A percentile compares a stretch with the other conserved stretches of the same genome.
Conservation (phyloP, 129 eudicot genomes). For the Solidago caesia region DNA sequence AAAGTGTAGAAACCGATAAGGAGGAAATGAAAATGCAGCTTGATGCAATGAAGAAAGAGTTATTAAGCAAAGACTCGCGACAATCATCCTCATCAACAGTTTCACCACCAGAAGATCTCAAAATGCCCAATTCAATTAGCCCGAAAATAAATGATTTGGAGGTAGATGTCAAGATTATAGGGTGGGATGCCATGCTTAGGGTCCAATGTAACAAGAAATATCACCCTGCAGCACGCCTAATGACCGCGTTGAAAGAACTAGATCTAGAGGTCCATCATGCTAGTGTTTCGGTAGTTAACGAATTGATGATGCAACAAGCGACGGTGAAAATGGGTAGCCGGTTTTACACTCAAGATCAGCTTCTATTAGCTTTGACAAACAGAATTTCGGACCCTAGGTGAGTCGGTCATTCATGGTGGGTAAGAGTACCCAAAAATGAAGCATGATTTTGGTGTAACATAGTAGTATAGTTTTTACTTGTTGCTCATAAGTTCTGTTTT, state of each 20-base stretch:
- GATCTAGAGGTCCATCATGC: conserved; percentile 88
- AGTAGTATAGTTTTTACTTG: conserved; percentile 21
- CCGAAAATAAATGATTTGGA: conserved; percentile 44
- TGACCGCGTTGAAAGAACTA: conserved; percentile 69
- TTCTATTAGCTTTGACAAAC: conserved; percentile 50
- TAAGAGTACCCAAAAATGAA: conserved; percentile 11
- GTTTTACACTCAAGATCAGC: conserved; percentile 75
- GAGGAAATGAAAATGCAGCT: conserved; percentile 53
- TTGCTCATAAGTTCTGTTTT: conserved; percentile 11
- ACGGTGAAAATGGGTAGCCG: conserved; percentile 78
- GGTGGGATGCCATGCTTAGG: conserved; percentile 82
- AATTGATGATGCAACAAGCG: conserved; percentile 87
- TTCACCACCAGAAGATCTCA: conserved; percentile 30
- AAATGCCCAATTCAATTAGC: conserved; percentile 7
- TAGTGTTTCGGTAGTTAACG: conserved; percentile 80
- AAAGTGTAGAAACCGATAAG: conserved; percentile 44
- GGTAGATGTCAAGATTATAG: conserved; percentile 73
- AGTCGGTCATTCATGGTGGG: conserved; percentile 14
- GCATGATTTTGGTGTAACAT: conserved; percentile 28
- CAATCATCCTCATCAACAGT: conserved; percentile 25
- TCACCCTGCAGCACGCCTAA: conserved; percentile 82
- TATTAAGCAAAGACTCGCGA: conserved; percentile 38
- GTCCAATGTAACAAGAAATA: conserved; percentile 62
- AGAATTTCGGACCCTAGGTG: conserved; percentile 42
- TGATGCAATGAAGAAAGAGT: conserved; percentile 51